Evolutionary conservation across 306 rosid genomes (phyloP).

Genomic region (Canavalia ensiformis): DNA sequence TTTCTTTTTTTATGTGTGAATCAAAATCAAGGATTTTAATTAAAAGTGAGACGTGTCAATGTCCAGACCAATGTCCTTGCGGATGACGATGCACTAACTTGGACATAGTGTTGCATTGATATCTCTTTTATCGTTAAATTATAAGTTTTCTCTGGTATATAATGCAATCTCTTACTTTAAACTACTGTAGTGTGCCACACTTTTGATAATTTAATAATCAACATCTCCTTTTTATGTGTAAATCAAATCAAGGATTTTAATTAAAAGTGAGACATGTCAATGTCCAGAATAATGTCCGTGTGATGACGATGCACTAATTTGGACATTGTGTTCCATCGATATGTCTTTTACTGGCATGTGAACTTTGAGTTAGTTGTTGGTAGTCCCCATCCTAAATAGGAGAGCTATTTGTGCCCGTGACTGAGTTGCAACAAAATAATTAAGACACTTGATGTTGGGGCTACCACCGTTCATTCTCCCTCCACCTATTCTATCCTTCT

Average conservation of each 20-base stretch:
- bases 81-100: neutral
- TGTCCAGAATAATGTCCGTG: neutral
- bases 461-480: neutral
- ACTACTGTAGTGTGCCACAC: neutral
- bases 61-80: neutral
- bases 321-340: neutral
- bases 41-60: neutral
- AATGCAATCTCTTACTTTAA: neutral
- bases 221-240: neutral
- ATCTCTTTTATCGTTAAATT: neutral
- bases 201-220: neutral
- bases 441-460: constrained; percentile 6
- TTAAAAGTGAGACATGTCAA: neutral
- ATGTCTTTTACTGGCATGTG: neutral
- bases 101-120: neutral
- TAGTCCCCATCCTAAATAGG: neutral
- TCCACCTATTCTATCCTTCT: neutral
- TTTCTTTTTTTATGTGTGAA: neutral
- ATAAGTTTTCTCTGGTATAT: neutral
- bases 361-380: constrained; percentile 1
- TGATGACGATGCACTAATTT: constrained; percentile 2
- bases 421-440: neutral
- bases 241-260: neutral
- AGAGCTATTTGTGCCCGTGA: constrained; percentile 16
- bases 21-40: neutral